These are phyloP conservation scores for Ophiorrhiza pumila DNA, from an alignment of 257 asterid genomes.

Conservation along the genomic window DNA sequence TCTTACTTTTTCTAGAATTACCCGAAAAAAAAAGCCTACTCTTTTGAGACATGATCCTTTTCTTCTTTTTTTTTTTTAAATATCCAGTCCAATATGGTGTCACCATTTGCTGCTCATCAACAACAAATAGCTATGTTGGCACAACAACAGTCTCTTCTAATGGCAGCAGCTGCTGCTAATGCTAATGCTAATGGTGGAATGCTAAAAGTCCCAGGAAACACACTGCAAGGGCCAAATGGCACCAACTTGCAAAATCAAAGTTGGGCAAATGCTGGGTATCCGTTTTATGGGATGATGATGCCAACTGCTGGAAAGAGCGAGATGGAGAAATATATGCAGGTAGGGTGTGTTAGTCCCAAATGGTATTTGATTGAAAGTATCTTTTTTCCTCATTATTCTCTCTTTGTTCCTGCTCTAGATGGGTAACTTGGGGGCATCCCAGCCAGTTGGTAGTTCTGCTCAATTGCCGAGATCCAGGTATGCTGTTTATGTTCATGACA, in stretches of 20 bases:
- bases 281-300: conserved; percentile 65
- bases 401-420: conserved; percentile 40
- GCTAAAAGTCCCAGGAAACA: conserved; percentile 43
- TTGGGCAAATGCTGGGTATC: conserved; percentile 70
- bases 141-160: conserved; percentile 71
- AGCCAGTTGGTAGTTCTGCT: conserved; percentile 49
- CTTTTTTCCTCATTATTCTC: conserved; percentile 18
- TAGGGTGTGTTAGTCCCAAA: conserved; percentile 22
- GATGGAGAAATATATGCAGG: conserved; percentile 67
- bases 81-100: conserved; percentile 58
- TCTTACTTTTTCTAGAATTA: background rate
- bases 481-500: background rate
- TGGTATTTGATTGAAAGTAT: conserved; percentile 17
- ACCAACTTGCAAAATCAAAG: conserved; percentile 51
- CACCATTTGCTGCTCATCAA: conserved; percentile 70
- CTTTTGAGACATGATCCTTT: background rate
- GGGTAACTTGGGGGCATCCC: conserved; percentile 56
- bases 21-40: background rate
- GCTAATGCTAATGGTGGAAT: conserved; percentile 56
- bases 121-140: conserved; percentile 90
- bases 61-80: background rate
- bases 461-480: conserved; percentile 63
- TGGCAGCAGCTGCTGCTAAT: conserved; percentile 76
- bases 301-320: conserved; percentile 56
- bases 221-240: conserved; percentile 52